Percentiles rank a stretch among this genome's conserved stretches.
Evolutionary conservation across 176 grass and related monocot genomes (phyloP).

Genomic region (Cenchrus americanus): DNA sequence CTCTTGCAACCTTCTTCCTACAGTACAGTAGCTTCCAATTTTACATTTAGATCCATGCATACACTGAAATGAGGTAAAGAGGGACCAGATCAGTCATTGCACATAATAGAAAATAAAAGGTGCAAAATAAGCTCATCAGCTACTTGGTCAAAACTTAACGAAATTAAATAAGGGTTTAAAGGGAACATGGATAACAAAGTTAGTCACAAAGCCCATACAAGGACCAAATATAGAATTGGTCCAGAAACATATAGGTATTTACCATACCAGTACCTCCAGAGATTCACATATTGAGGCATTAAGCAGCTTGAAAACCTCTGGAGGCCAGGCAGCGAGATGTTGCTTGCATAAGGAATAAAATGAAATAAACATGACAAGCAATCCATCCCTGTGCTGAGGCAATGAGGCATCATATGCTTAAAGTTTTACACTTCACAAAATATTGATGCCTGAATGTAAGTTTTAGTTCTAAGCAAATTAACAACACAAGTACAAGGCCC

Average conservation of each 20-base stretch:
- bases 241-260: slow-evolving; percentile 28
- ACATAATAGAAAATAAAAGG: slow-evolving; percentile 27
- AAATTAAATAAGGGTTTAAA: background rate
- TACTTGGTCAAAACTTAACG: background rate
- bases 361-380: slow-evolving; percentile 26
- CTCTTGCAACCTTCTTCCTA: slow-evolving; percentile 93
- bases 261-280: slow-evolving; percentile 10
- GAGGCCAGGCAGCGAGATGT: background rate
- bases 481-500: background rate
- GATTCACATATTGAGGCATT: slow-evolving; percentile 9
- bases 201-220: background rate
- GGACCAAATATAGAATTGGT: slow-evolving; percentile 19
- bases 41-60: slow-evolving; percentile 99
- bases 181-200: slow-evolving; percentile 28
- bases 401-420: slow-evolving; percentile 1
- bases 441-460: slow-evolving; percentile 1
- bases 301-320: slow-evolving; percentile 5
- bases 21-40: slow-evolving; percentile 87
- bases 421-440: background rate
- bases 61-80: slow-evolving; percentile 75
- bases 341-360: slow-evolving; percentile 23
- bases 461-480: slow-evolving; percentile 15
- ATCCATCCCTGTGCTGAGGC: background rate
- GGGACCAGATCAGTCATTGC: slow-evolving; percentile 8
- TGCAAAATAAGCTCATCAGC: background rate